These are phyloP conservation scores for Populus hybrid DNA, from an alignment of 441 rosid species.

Conservation along the genomic window DNA sequence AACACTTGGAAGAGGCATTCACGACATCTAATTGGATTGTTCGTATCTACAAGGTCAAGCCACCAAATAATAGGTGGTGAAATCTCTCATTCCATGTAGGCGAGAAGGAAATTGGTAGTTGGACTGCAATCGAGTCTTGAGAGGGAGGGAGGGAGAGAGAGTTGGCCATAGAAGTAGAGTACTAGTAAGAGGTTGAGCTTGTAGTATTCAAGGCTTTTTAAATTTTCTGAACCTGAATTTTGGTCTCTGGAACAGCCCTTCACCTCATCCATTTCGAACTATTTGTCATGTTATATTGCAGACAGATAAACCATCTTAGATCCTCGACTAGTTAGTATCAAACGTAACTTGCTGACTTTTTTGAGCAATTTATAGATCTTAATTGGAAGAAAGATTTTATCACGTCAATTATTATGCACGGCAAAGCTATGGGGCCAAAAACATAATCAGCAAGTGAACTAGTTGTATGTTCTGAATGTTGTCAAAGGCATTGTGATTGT, in stretches of 20 bases:
- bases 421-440: neutral
- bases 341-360: neutral
- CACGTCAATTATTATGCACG: neutral
- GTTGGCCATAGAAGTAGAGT: conserved; percentile 18
- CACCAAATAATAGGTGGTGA: conserved; percentile 93
- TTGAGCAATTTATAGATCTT: neutral
- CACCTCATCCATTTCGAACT: neutral
- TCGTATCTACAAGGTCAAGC: conserved; percentile 94
- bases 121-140: conserved; percentile 14
- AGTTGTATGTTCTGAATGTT: neutral
- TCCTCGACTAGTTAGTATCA: neutral
- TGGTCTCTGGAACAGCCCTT: conserved; percentile 14
- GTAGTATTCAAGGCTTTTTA: conserved; percentile 18
- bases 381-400: neutral
- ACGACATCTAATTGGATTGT: conserved; percentile 97
- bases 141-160: neutral
- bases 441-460: neutral
- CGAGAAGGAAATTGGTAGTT: neutral
- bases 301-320: neutral
- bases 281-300: neutral
- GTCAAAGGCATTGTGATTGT: neutral
- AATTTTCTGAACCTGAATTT: conserved; percentile 18
- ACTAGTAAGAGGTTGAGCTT: conserved; percentile 21
- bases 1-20: conserved; percentile 90
- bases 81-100: neutral